phyloP scores from a whole-genome alignment of 2,329 filamentous ascomycete species.

The Ceratocystis colombiana region DNA sequence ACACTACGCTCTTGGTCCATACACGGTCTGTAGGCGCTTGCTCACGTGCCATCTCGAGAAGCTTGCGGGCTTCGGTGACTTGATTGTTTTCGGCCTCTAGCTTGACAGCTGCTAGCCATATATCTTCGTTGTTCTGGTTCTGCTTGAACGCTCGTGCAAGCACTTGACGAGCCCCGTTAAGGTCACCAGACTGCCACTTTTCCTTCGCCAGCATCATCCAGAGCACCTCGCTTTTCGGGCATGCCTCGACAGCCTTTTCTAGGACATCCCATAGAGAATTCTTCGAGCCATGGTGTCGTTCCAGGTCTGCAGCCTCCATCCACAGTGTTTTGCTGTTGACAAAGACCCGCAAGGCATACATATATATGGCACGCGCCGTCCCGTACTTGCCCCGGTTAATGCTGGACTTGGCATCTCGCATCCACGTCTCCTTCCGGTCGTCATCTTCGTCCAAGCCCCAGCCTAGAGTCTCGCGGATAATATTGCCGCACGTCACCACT shows the following conservation, averaged over 20 bases:
- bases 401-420: conserved; percentile 78
- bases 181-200: conserved; percentile 79
- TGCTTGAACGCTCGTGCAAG: conserved; percentile 86
- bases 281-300: conserved; percentile 76
- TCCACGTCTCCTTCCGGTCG: conserved; percentile 90
- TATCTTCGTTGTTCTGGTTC: conserved; percentile 94
- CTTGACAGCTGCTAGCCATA: conserved; percentile 93
- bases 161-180: conserved; percentile 76
- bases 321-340: conserved; percentile 79
- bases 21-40: conserved; percentile 92
- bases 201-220: conserved; percentile 97
- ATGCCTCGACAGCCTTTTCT: conserved; percentile 88
- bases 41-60: conserved; percentile 71
- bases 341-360: conserved; percentile 81
- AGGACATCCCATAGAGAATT: conserved; percentile 76
- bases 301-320: conserved; percentile 82
- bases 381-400: conserved; percentile 75
- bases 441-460: conserved; percentile 94
- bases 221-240: conserved; percentile 77
- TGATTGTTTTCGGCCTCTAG: conserved; percentile 85
- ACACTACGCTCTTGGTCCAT: conserved; percentile 92
- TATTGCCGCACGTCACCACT: conserved; percentile 73
- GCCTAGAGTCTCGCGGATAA: conserved; percentile 84
- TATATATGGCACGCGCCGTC: conserved; percentile 87
- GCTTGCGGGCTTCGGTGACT: conserved; percentile 67